Percentiles rank a stretch among this genome's conserved stretches.
Conservation (phyloP, 202 grass and related monocot genomes). For the Setaria viridis region DNA sequence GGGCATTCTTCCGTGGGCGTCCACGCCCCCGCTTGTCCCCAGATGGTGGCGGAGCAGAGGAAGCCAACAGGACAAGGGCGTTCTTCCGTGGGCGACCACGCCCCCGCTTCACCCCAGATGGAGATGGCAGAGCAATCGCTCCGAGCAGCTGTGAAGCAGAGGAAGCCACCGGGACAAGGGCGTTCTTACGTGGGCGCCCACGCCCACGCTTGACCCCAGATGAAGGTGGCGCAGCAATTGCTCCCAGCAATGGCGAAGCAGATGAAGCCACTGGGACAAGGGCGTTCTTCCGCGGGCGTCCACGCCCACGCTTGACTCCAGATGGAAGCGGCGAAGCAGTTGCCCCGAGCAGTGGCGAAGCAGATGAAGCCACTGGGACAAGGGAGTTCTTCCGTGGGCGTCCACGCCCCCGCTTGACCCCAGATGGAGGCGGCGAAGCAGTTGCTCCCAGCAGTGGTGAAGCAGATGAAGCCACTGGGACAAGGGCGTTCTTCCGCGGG, state of each 20-base stretch:
- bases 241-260: neutral
- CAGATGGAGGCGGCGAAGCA: neutral
- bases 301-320: constrained; percentile 22
- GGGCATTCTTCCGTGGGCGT: too few relatives aligned
- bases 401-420: neutral
- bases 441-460: neutral
- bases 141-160: neutral
- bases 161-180: neutral
- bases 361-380: neutral
- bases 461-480: neutral
- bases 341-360: neutral
- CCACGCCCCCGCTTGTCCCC: too few relatives aligned
- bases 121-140: too few relatives aligned
- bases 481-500: constrained; percentile 16
- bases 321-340: neutral
- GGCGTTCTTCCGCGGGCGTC: constrained; percentile 24
- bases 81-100: constrained; percentile 21
- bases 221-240: neutral
- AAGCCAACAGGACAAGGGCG: neutral
- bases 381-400: constrained; percentile 3
- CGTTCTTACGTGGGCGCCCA: constrained; percentile 18
- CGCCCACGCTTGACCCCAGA: constrained; percentile 1
- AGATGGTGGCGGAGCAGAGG: neutral
- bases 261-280: neutral
- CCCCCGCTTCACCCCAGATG: neutral